Percentiles rank a stretch among this genome's conserved stretches.
Conservation (phyloP, 345 rosid species). For the Hypericum perforatum region DNA sequence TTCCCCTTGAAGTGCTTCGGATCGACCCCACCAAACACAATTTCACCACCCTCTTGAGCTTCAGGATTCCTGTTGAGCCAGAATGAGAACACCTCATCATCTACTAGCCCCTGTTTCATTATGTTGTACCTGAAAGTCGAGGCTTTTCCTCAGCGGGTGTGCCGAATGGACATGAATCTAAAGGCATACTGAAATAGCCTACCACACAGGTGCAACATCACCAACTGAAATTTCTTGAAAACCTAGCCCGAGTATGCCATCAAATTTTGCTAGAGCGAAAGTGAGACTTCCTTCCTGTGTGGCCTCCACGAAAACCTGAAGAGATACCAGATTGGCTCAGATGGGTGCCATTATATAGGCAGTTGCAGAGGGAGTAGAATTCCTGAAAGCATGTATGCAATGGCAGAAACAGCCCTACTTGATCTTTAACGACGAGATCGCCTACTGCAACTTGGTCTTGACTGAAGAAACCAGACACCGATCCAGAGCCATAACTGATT, state of each 20-base stretch:
- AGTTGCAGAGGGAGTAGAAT: neutral
- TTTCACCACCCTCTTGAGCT: conserved; percentile 52
- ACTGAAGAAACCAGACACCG: conserved; percentile 66
- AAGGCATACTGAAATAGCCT: neutral
- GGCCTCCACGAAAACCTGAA: conserved; percentile 65
- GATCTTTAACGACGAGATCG: conserved; percentile 48
- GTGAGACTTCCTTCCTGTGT: conserved; percentile 51
- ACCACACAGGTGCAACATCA: conserved; percentile 60
- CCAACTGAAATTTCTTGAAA: conserved; percentile 67
- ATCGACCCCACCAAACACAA: conserved; percentile 81
- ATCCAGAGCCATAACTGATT: conserved; percentile 63
- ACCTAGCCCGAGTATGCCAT: conserved; percentile 79
- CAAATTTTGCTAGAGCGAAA: conserved; percentile 52
- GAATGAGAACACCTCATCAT: conserved; percentile 55
- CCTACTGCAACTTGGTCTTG: conserved; percentile 66
- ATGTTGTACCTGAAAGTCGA: conserved; percentile 51
- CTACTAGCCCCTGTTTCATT: conserved; percentile 45
- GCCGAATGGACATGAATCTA: conserved; percentile 1
- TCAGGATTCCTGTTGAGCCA: conserved; percentile 58
- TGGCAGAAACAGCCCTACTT: conserved; percentile 28
- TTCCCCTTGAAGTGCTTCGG: conserved; percentile 49
- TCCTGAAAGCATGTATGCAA: neutral
- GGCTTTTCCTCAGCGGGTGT: neutral
- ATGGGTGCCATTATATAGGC: neutral
- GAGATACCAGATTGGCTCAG: neutral